Conservation (phyloP, 257 asterid genomes). For the Solanum lycopersicoides region DNA sequence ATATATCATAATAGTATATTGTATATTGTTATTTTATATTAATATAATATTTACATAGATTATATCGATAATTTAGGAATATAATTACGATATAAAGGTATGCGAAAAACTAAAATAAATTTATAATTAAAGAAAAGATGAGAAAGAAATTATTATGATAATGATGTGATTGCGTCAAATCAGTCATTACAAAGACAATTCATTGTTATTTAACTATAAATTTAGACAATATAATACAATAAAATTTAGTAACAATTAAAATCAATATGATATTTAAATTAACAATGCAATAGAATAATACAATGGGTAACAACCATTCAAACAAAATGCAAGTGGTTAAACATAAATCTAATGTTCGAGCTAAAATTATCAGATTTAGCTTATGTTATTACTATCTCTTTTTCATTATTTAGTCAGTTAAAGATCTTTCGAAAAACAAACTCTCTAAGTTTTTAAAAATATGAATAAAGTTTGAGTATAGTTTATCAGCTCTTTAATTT, state of each 20-base stretch:
- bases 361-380: background rate
- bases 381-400: no score
- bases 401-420: accelerated
- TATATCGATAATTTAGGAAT: no score
- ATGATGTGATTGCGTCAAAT: accelerated
- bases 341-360: background rate
- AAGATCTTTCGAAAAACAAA: background rate
- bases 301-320: background rate
- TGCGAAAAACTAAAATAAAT: no score
- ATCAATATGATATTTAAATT: no score
- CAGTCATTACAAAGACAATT: no score
- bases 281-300: background rate
- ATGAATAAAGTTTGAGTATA: background rate
- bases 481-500: no score
- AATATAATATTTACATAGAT: no score
- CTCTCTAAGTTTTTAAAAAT: accelerated
- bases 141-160: background rate
- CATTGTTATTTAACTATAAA: no score
- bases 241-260: background rate
- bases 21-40: accelerated
- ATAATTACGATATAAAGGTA: no score
- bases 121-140: no score
- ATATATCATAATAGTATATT: no score
- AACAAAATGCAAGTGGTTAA: background rate
- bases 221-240: no score